These are phyloP conservation scores for Sordariomycetes sp. DNA, from an alignment of 2,329 filamentous ascomycete genomes.

Conservation along the genomic window DNA sequence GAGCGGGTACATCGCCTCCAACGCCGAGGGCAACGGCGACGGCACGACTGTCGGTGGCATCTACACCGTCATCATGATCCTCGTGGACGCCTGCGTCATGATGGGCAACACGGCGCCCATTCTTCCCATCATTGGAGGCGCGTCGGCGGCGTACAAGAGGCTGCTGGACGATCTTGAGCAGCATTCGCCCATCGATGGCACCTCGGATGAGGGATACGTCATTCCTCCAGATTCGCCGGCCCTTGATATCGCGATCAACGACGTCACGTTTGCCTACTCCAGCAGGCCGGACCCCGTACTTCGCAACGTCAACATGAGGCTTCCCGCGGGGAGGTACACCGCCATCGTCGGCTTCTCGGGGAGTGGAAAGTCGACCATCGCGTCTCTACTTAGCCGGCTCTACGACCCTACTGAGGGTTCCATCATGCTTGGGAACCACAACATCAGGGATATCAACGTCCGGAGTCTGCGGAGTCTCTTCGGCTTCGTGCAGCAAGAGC, in stretches of 20 bases:
- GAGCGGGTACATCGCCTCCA: slow-evolving; percentile 32
- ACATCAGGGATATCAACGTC: slow-evolving; percentile 34
- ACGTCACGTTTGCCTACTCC: slow-evolving; percentile 30
- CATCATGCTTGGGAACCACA: slow-evolving; percentile 31
- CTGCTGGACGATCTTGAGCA: slow-evolving; percentile 44
- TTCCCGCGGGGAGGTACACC: slow-evolving; percentile 34
- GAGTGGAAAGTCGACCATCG: slow-evolving; percentile 43
- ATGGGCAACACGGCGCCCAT: slow-evolving; percentile 50
- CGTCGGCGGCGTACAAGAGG: slow-evolving; percentile 43
- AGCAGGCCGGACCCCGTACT: slow-evolving; percentile 28
- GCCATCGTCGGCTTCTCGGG: slow-evolving; percentile 46
- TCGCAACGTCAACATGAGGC: slow-evolving; percentile 28
- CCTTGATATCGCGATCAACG: slow-evolving; percentile 22
- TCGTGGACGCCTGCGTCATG: slow-evolving; percentile 49
- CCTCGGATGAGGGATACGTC: slow-evolving; percentile 11
- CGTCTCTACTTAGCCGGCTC: slow-evolving; percentile 39
- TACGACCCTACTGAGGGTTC: slow-evolving; percentile 39
- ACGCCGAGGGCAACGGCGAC: slow-evolving; percentile 17
- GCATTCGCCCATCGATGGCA: slow-evolving; percentile 28
- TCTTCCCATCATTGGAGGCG: slow-evolving; percentile 45
- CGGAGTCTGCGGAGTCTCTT: slow-evolving; percentile 24
- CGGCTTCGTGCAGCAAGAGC: slow-evolving; percentile 30
- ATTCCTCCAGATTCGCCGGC: slow-evolving; percentile 15
- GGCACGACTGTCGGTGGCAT: slow-evolving; percentile 29
- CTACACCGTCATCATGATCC: slow-evolving; percentile 51